Base-by-base conservation (phyloP, 208 protist species). In the Leishmania braziliensis region DNA sequence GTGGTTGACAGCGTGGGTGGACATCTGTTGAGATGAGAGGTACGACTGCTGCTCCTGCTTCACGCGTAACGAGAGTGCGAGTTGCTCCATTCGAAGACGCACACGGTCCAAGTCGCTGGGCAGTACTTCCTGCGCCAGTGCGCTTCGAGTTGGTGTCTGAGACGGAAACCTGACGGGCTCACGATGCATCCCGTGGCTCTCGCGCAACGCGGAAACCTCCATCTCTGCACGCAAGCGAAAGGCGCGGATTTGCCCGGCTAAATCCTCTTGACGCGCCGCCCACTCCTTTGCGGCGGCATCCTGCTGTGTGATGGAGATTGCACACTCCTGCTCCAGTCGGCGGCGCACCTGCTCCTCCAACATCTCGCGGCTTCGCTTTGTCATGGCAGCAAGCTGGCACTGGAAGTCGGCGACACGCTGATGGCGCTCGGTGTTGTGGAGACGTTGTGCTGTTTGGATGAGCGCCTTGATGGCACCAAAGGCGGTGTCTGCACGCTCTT, bases 341-440 rank as follows among this genome's bases (percentile, higher is more conserved):
- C 51, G 73, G 29, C 56, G 78, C 65, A 82, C 2, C 74, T 86
- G 77, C 39, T 86, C 78, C 39, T 78, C 82, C 66, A 86, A 20
- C 54, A 60, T 20, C 5, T 60, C 63, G 3, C 78, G 60, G 10
- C 68, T 51, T 16, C 78, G 82, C 66, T 86, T 78, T 62, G 78
- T 82, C 63, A 77, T 79, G 56, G 65, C n/a, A 46, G 43, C 72
- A 43, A 86, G 53, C 12, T 53, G 77, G 0, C 65, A 68, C 46
- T 86, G 77, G 5, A 86, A 86, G 18, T 73, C 63, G 14, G 72
- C 51, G 14, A 86, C 60, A 10, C 82, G 82, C 65, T 86, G 82
- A 20, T 51, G 23, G 18, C 74, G 73, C 58, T 86, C 82, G 46
- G 54, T 50, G n/a, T 63, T 8, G 14, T 58, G 43, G 39, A 72